phyloP scores from a whole-genome alignment of 2,329 filamentous ascomycete genomes.

The Fusarium sp. region DNA sequence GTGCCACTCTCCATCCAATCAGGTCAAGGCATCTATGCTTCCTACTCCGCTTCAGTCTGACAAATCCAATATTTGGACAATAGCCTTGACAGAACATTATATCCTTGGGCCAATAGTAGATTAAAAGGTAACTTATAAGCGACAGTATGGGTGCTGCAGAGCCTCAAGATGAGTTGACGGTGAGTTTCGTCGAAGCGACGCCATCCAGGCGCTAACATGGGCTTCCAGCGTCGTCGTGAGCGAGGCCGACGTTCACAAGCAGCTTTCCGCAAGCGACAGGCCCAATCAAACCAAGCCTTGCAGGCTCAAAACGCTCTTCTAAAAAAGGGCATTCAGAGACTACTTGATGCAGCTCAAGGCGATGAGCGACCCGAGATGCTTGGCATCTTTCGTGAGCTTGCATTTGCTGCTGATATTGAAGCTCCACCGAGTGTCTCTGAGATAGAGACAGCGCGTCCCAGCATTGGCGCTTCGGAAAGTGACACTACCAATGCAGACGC shows the following conservation, averaged over 20 bases:
- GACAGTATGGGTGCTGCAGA: neutral
- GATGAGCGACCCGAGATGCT: neutral
- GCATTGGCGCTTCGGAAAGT: too few species aligned
- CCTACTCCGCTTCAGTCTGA: neutral
- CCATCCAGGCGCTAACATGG: neutral
- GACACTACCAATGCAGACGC: too few species aligned
- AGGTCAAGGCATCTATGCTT: neutral
- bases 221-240: neutral
- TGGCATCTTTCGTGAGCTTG: neutral
- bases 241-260: slow-evolving; percentile 11
- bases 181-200: accelerated
- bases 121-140: accelerated
- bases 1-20: neutral
- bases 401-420: neutral
- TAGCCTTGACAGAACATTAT: neutral
- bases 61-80: neutral
- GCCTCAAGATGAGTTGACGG: neutral
- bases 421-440: neutral
- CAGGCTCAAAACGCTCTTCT: neutral
- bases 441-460: too few species aligned
- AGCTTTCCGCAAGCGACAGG: slow-evolving; percentile 10
- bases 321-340: neutral
- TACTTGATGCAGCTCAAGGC: neutral
- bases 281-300: neutral
- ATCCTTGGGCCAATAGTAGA: accelerated